Evolutionary conservation across 2,329 filamentous ascomycete genomes (phyloP).

Genomic region (Massarina eburnea): DNA sequence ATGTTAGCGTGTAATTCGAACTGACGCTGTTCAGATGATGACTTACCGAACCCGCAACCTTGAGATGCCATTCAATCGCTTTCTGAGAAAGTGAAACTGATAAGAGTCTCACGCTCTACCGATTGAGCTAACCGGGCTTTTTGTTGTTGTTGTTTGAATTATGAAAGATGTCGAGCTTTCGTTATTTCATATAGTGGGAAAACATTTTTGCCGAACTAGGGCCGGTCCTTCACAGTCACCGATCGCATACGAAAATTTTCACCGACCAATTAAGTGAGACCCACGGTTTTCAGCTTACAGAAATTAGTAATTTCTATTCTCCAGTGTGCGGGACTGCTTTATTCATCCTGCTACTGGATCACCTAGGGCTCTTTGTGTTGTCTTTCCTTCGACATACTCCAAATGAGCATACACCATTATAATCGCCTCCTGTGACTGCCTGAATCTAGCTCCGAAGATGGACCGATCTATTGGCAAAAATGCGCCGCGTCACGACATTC

Average conservation of each 20-base stretch:
- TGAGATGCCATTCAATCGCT: constrained; percentile 3
- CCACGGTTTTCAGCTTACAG: no score
- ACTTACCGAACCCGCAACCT: constrained; percentile 6
- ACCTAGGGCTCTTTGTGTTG: no score
- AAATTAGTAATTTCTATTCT: no score
- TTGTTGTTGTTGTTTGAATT: not conserved
- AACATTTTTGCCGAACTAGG: not conserved
- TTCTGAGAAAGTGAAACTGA: constrained; percentile 1
- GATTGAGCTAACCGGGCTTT: constrained; percentile 32
- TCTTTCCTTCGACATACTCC: no score
- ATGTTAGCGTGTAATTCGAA: not conserved
- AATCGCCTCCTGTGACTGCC: no score
- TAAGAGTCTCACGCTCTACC: constrained; percentile 33
- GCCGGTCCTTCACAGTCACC: not conserved
- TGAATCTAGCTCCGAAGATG: no score
- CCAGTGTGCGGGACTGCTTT: no score
- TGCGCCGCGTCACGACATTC: no score
- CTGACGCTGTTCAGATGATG: not conserved
- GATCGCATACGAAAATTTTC: not conserved
- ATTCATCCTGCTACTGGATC: no score
- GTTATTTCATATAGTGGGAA: not conserved
- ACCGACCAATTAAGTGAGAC: not conserved
- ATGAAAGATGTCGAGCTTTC: not conserved
- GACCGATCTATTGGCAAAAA: no score
- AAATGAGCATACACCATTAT: no score